Conservation (phyloP, 2,329 filamentous ascomycete genomes). For the Alternaria infectoria region DNA sequence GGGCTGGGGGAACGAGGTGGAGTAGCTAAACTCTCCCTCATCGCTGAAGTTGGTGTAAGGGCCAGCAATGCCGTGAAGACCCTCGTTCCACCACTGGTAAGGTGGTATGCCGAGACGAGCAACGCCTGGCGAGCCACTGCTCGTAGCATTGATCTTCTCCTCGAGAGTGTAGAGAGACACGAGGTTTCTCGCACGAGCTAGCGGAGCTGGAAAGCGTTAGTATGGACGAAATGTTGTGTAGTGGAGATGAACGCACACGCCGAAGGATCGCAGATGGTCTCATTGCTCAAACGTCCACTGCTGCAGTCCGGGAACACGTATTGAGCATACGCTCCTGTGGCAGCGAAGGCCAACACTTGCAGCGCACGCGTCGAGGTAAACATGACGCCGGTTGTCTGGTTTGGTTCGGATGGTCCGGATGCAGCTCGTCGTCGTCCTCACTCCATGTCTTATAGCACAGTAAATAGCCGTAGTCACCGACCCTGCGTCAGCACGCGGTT, state of each 20-base stretch:
- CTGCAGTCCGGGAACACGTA: slow-evolving; percentile 58
- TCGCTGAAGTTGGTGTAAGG: slow-evolving; percentile 64
- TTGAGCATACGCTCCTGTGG: slow-evolving; percentile 22
- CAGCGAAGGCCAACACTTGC: slow-evolving; percentile 12
- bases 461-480: slow-evolving; percentile 25
- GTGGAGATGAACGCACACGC: slow-evolving; percentile 27
- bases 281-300: slow-evolving; percentile 58
- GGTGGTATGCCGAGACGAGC: slow-evolving; percentile 63
- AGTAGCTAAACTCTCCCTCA: slow-evolving; percentile 63
- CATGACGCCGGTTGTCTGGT: slow-evolving; percentile 12
- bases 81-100: slow-evolving; percentile 57
- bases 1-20: slow-evolving; percentile 70
- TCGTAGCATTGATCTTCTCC: slow-evolving; percentile 61
- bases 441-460: slow-evolving; percentile 17
- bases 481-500: neutral
- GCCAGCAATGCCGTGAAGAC: slow-evolving; percentile 52
- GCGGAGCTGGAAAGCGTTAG: slow-evolving; percentile 21
- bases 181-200: slow-evolving; percentile 32
- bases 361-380: slow-evolving; percentile 13
- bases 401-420: neutral
- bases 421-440: neutral
- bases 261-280: slow-evolving; percentile 59
- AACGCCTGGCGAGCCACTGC: slow-evolving; percentile 50
- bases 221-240: neutral
- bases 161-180: slow-evolving; percentile 36